Conservation (phyloP, 345 rosid species). For the Microthlaspi erraticum region DNA sequence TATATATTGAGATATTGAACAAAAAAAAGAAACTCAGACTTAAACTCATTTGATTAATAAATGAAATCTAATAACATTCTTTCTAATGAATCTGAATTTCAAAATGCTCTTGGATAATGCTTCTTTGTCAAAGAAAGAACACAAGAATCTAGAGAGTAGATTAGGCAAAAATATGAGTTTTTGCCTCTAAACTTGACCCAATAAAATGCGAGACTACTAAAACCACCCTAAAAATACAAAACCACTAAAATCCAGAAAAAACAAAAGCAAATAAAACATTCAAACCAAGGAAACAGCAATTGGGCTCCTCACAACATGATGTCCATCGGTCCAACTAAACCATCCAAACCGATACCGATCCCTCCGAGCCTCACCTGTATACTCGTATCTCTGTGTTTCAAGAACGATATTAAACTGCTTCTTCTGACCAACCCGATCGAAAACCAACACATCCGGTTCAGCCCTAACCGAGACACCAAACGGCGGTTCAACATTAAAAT, state of each 20-base stretch:
- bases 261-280: neutral
- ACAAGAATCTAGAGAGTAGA: neutral
- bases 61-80: neutral
- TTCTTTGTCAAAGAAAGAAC: neutral
- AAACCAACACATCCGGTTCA: conserved; percentile 51
- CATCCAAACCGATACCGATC: conserved; percentile 63
- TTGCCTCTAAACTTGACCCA: neutral
- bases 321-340: conserved; percentile 64
- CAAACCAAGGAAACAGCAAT: conserved; percentile 54
- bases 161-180: neutral
- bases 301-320: conserved; percentile 64
- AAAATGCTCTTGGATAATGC: no score
- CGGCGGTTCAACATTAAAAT: conserved; percentile 52
- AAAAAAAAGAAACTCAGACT: no score
- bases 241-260: neutral
- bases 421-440: conserved; percentile 52
- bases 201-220: neutral
- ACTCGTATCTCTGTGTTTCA: neutral
- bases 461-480: conserved; percentile 48
- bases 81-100: no score
- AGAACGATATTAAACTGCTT: conserved; percentile 53
- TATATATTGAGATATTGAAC: no score
- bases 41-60: no score
- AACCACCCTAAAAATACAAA: neutral
- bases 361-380: conserved; percentile 1